A percentile compares a stretch with the other conserved stretches of the same genome.
phyloP scores from a whole-genome alignment of 2,329 filamentous ascomycete genomes.

The Cadophora gregata region DNA sequence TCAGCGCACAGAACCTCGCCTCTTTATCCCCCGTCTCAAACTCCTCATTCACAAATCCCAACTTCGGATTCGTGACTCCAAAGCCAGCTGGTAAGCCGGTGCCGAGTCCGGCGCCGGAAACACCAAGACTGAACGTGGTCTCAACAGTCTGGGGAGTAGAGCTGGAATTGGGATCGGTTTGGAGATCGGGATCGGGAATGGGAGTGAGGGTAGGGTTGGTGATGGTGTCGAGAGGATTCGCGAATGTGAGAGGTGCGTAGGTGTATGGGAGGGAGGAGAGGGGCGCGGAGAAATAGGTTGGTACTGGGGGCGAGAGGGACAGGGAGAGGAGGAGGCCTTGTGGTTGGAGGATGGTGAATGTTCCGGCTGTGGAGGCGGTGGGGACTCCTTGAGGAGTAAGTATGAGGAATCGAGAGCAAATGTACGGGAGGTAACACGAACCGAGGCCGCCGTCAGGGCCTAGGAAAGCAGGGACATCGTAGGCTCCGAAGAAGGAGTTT shows the following conservation, averaged over 20 bases:
- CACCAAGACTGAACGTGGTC: too few relatives aligned
- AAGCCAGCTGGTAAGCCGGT: background rate
- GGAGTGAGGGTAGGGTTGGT: too few relatives aligned
- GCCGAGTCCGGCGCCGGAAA: too few relatives aligned
- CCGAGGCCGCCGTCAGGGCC: background rate
- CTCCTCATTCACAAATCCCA: background rate
- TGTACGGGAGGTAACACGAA: too few relatives aligned
- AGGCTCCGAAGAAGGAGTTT: background rate
- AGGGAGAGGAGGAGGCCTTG: constrained; percentile 1
- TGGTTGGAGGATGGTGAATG: background rate
- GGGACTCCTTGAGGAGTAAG: too few relatives aligned
- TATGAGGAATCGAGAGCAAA: too few relatives aligned
- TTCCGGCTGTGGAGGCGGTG: background rate
- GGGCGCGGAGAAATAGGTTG: background rate
- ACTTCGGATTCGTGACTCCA: background rate
- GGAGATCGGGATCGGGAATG: too few relatives aligned
- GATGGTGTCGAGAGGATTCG: too few relatives aligned
- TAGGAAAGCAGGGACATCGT: background rate
- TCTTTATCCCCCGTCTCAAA: background rate
- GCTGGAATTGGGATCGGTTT: too few relatives aligned
- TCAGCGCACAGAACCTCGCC: background rate
- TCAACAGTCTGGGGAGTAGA: too few relatives aligned
- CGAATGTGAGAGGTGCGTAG: too few relatives aligned
- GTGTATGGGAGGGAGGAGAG: background rate
- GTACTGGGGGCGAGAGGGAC: background rate